Percentiles rank a stretch among this genome's conserved stretches.
Evolutionary conservation across 305 asterid genomes (phyloP).

Genomic region (Plantago lanceolata): DNA sequence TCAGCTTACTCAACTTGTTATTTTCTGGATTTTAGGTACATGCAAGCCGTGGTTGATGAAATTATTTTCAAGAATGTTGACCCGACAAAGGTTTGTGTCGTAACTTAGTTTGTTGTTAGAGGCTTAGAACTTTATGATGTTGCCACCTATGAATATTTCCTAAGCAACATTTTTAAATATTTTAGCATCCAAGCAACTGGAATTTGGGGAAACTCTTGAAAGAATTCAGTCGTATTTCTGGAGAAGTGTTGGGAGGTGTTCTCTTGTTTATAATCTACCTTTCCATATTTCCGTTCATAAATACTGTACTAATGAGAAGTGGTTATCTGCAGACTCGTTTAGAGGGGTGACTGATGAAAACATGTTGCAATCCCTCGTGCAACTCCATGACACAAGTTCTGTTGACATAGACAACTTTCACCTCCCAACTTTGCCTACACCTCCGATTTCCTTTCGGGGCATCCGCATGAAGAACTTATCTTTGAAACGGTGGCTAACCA

Average conservation of each 20-base stretch:
- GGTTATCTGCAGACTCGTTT: conserved; percentile 54
- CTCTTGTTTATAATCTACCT: conserved; percentile 7
- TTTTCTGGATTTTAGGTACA: conserved; percentile 53
- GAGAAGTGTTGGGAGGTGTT: conserved; percentile 51
- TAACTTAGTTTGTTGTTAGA: conserved; percentile 17
- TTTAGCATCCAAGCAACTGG: conserved; percentile 89
- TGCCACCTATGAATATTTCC: conserved; percentile 16
- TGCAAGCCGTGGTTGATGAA: conserved; percentile 96
- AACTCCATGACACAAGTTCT: conserved; percentile 37
- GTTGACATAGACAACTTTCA: conserved; percentile 53
- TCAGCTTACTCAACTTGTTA: not conserved
- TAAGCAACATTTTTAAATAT: conserved; percentile 23
- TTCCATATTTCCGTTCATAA: not conserved
- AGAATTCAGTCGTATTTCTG: conserved; percentile 65
- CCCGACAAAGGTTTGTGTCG: conserved; percentile 66
- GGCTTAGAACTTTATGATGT: not conserved
- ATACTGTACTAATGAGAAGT: conserved; percentile 17
- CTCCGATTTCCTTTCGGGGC: conserved; percentile 79
- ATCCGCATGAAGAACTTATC: conserved; percentile 75
- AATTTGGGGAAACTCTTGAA: conserved; percentile 60
- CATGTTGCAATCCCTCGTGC: conserved; percentile 51
- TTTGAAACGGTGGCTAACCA: conserved; percentile 82
- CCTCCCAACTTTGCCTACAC: conserved; percentile 66
- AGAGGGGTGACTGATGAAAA: conserved; percentile 61
- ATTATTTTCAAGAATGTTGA: conserved; percentile 61